A percentile compares a stretch with the other conserved stretches of the same genome.
phyloP scores from a whole-genome alignment of 2,329 filamentous ascomycete species.

The Cylindrodendrum hubeiense region DNA sequence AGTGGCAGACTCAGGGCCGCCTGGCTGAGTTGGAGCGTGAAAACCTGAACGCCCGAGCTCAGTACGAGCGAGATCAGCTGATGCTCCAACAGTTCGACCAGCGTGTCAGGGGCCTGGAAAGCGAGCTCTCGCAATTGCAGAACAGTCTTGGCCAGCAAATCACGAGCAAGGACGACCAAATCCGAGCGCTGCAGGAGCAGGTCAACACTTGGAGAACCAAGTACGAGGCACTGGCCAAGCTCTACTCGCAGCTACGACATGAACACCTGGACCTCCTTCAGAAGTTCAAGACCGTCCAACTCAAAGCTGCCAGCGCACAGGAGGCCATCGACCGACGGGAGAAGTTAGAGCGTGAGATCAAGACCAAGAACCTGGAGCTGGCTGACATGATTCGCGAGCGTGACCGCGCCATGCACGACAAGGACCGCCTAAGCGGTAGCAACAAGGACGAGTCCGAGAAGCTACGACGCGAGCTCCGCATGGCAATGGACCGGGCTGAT shows the following conservation, averaged over 20 bases:
- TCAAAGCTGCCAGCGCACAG: constrained; percentile 96
- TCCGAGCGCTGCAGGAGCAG: constrained; percentile 92
- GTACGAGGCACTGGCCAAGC: constrained; percentile 95
- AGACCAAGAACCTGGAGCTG: constrained; percentile 99
- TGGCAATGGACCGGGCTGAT: constrained; percentile 92
- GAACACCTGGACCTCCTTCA: constrained; percentile 95
- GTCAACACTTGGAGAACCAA: constrained; percentile 98
- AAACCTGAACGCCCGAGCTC: constrained; percentile 92
- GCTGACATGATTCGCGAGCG: constrained; percentile 99
- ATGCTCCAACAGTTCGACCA: constrained; percentile 98
- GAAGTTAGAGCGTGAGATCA: constrained; percentile 96
- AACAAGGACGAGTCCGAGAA: constrained; percentile 96
- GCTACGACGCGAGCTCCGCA: constrained; percentile 90
- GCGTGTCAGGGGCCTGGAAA: constrained; percentile 91
- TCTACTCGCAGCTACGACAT: constrained; percentile 95
- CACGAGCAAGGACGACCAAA: constrained; percentile 92
- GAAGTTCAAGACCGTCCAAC: constrained; percentile 95
- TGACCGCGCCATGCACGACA: constrained; percentile 92
- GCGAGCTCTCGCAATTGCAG: constrained; percentile 85
- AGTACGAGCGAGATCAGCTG: constrained; percentile 97
- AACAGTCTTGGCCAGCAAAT: constrained; percentile 88
- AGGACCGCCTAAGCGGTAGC: constrained; percentile 85
- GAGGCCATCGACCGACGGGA: constrained; percentile 96
- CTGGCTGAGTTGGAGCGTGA: constrained; percentile 95
- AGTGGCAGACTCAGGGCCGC: constrained; percentile 95